Percentiles rank a stretch among this genome's conserved stretches.
Evolutionary conservation across 1,284 basidiomycete species (phyloP).

Genomic region (Singerocomus inundabilis): DNA sequence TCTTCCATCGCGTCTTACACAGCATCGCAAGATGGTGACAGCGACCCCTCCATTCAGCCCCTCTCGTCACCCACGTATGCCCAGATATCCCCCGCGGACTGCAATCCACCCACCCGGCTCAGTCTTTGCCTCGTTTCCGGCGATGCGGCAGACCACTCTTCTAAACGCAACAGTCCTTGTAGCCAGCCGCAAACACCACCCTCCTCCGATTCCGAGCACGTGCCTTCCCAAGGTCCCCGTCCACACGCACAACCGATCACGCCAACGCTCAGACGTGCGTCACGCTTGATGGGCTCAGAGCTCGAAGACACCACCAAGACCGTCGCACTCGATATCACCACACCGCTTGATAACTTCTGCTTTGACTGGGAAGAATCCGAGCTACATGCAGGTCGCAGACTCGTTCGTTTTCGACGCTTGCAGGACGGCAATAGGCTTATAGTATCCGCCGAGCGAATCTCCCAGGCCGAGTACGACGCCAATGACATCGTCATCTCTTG

Average conservation of each 20-base stretch:
- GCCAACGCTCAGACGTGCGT: slow-evolving; percentile 26
- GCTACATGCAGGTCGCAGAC: slow-evolving; percentile 56
- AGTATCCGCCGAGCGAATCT: slow-evolving; percentile 62
- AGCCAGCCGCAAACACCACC: slow-evolving; percentile 30
- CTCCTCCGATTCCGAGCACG: slow-evolving; percentile 32
- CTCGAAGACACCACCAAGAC: slow-evolving; percentile 42
- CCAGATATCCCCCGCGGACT: neutral
- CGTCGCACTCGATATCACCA: slow-evolving; percentile 56
- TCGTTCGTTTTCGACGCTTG: slow-evolving; percentile 66
- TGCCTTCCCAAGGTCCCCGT: slow-evolving; percentile 15
- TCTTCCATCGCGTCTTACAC: neutral
- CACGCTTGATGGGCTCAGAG: slow-evolving; percentile 23
- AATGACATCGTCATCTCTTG: slow-evolving; percentile 77
- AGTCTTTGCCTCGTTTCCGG: slow-evolving; percentile 7
- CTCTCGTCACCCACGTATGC: slow-evolving; percentile 3
- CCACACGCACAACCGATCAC: slow-evolving; percentile 6
- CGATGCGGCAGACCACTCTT: slow-evolving; percentile 15
- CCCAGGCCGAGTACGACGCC: slow-evolving; percentile 55
- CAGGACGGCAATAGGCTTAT: slow-evolving; percentile 61
- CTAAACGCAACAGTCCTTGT: slow-evolving; percentile 33
- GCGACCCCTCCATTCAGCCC: neutral
- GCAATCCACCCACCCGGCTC: neutral
- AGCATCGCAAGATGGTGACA: slow-evolving; percentile 5
- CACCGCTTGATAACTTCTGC: slow-evolving; percentile 53
- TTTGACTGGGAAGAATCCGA: slow-evolving; percentile 60